These are phyloP conservation scores for Andrographis paniculata DNA, from an alignment of 305 asterid species.

Conservation along the genomic window DNA sequence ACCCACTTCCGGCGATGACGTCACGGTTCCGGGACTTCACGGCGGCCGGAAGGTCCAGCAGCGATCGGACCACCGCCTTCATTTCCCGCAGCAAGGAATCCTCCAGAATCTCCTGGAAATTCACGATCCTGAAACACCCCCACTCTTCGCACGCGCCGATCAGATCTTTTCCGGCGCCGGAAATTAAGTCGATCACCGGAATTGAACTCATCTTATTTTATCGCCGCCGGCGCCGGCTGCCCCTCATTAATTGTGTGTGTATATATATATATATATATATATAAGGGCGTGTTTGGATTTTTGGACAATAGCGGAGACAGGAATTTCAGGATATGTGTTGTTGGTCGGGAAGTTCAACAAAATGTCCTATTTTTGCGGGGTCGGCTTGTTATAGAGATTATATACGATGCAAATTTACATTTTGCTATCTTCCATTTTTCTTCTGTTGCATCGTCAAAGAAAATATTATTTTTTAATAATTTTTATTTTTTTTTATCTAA, in stretches of 20 bases:
- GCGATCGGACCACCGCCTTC: constrained; percentile 37
- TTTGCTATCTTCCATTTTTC: no score
- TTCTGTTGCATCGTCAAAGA: no score
- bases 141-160: constrained; percentile 52
- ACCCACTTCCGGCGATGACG: constrained; percentile 49
- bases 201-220: background rate
- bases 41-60: constrained; percentile 45
- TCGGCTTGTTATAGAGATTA: no score
- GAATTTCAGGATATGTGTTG: background rate
- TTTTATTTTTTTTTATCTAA: no score
- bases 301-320: constrained; percentile 3
- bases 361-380: no score
- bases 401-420: no score
- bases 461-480: no score
- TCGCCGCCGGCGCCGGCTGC: background rate
- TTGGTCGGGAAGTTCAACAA: no score
- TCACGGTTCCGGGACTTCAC: constrained; percentile 39
- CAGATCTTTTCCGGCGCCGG: constrained; percentile 29
- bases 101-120: constrained; percentile 31
- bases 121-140: constrained; percentile 57
- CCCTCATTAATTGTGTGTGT: no score
- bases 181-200: constrained; percentile 42
- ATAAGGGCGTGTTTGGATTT: background rate
- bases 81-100: constrained; percentile 39
- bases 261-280: no score